Evolutionary conservation across 768 basidiomycete genomes (phyloP), one percentile per base, ranked within the genome.

Genomic region (Tulasnella calospora): DNA sequence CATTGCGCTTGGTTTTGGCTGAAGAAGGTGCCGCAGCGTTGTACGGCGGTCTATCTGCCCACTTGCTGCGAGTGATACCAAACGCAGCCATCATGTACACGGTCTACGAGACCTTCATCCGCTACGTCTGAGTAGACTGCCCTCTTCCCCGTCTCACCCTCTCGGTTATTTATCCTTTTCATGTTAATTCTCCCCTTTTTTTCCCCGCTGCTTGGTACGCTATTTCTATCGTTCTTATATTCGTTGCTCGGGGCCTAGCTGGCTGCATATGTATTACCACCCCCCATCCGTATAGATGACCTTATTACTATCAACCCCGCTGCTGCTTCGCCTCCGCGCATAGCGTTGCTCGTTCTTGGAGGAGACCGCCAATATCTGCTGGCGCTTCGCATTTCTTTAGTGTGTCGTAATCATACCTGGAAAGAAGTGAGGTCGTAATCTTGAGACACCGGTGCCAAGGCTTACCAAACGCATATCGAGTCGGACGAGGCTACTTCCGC

Each of bases 1-100:
- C 96, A 0, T 85, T 99, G 46, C 89, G 88, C 30, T 88, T 96
- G 7, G 90, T 99, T 79, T 88, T 97, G 55, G 90, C 89, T 4
- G 98, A 99, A 83, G 98, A 99, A 83, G 98, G 96, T 35, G 90
- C 90, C 1, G 88, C 90, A 57, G 90, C 93, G 5, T 83, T 99
- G 27, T 99, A 99, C 82, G 92, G 94, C 44, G 98, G 98, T 13
- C 89, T 99, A 77, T 92, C 92, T 76, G 96, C 98, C 0, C 98
- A 99, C 83, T 87, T 99, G 78, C 92, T 99, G 89, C 92, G 98
- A 73, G 96, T 98, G 78, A 94, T 99, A 4, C 97, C 97, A 9
- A 99, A 99, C 81, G 97, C 97, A 0, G 93, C 92, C 0, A 94
- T 96, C 80, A 98, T 99, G 97, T 99, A 92, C 85, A 91, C 91